Conservation (phyloP, 306 rosid genomes). For the Sicyos edulis region DNA sequence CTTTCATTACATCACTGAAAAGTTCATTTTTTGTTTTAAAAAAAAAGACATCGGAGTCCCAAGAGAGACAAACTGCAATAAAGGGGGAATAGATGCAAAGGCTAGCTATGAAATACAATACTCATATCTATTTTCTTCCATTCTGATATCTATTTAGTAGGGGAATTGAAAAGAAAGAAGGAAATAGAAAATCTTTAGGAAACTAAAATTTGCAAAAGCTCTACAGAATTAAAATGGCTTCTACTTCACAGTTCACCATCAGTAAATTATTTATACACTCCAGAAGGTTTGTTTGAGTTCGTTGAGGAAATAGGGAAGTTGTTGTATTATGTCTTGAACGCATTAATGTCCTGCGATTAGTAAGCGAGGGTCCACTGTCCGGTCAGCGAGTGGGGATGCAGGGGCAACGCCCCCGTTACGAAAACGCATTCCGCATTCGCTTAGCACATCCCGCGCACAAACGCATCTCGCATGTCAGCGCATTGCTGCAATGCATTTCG, state of each 20-base stretch:
- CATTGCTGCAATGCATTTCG: too few species aligned
- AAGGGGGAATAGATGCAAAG: neutral
- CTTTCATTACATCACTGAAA: too few species aligned
- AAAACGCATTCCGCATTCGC: too few species aligned
- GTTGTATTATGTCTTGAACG: too few species aligned
- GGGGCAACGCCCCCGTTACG: too few species aligned
- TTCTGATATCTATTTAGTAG: neutral
- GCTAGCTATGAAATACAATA: neutral
- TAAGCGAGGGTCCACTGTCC: too few species aligned
- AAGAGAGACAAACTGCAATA: neutral
- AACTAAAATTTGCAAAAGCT: neutral
- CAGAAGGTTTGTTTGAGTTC: neutral
- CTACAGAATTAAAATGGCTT: neutral
- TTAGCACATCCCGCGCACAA: too few species aligned
- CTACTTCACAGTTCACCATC: neutral
- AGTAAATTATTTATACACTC: neutral
- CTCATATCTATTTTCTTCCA: neutral
- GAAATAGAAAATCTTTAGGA: neutral
- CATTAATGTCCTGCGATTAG: too few species aligned
- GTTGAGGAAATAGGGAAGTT: neutral
- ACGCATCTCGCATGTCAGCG: too few species aligned
- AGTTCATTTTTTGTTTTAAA: too few species aligned
- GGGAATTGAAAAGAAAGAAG: neutral
- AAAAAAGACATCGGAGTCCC: neutral
- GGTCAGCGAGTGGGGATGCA: too few species aligned